phyloP scores from a whole-genome alignment of 2,329 filamentous ascomycete species.

The Hypoxylon sp. region DNA sequence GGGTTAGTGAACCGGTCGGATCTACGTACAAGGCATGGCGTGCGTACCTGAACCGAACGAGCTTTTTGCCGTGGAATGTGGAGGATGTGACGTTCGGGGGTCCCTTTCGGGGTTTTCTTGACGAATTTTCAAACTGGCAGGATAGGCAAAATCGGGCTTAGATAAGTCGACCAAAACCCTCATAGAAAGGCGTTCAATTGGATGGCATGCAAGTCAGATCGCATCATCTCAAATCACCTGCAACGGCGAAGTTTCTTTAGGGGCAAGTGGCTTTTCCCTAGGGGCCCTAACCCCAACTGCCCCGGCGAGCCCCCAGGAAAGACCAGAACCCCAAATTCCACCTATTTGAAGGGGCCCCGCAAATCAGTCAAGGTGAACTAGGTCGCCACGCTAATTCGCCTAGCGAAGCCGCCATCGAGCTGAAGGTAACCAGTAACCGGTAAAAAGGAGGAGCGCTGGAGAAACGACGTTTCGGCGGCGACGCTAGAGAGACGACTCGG shows the following conservation, averaged over 20 bases:
- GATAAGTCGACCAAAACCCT: conserved; percentile 16
- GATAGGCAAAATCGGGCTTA: conserved; percentile 12
- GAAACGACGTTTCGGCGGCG: conserved; percentile 21
- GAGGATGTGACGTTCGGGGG: conserved; percentile 15
- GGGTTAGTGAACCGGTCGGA: conserved; percentile 17
- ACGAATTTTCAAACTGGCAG: neutral
- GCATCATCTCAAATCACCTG: conserved; percentile 31
- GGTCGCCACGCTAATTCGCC: conserved; percentile 12
- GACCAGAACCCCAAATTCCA: conserved; percentile 5
- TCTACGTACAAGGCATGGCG: conserved; percentile 35
- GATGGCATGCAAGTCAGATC: conserved; percentile 37
- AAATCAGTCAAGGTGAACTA: conserved; percentile 7
- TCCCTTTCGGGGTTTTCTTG: neutral
- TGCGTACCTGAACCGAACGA: conserved; percentile 28
- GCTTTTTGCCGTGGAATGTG: conserved; percentile 22
- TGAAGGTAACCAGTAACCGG: conserved; percentile 17
- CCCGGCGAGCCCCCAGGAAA: neutral
- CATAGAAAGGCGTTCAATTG: conserved; percentile 7
- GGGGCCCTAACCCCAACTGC: neutral
- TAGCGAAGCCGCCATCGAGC: conserved; percentile 11
- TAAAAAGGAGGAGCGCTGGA: conserved; percentile 18
- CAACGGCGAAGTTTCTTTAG: conserved; percentile 12
- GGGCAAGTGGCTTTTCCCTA: conserved; percentile 14
- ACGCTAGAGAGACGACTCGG: conserved; percentile 25
- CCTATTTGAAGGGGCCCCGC: conserved; percentile 19